Conservation (phyloP, 306 rosid genomes). For the Acacia acuminata region DNA sequence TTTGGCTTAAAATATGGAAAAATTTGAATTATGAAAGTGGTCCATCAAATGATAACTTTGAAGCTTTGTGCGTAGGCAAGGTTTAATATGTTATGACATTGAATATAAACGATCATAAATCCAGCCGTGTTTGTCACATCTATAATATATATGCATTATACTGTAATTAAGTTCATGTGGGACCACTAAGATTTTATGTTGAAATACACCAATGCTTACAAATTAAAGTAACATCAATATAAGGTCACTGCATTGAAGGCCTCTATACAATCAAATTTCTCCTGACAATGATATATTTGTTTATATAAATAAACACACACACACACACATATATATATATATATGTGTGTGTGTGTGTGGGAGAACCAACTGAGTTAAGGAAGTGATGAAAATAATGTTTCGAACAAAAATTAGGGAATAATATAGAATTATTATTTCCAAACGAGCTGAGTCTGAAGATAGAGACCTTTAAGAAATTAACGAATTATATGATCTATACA, state of each 20-base stretch:
- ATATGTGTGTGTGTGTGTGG: too few relatives aligned
- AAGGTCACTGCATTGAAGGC: background rate
- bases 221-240: background rate
- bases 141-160: background rate
- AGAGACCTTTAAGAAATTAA: too few relatives aligned
- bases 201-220: background rate
- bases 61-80: background rate
- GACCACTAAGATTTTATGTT: background rate
- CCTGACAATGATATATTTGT: background rate
- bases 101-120: background rate
- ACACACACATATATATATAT: too few relatives aligned
- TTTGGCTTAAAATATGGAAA: background rate
- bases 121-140: background rate
- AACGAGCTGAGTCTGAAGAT: too few relatives aligned
- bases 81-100: background rate
- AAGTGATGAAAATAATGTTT: background rate
- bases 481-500: too few relatives aligned
- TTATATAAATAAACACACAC: too few relatives aligned
- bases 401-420: background rate
- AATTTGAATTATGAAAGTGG: background rate
- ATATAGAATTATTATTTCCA: too few relatives aligned
- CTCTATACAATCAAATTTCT: background rate
- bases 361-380: background rate
- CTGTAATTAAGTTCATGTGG: background rate
- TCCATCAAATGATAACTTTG: background rate